Conservation (phyloP, 2,329 filamentous ascomycete species). For the Aspergillus quadricinctus region DNA sequence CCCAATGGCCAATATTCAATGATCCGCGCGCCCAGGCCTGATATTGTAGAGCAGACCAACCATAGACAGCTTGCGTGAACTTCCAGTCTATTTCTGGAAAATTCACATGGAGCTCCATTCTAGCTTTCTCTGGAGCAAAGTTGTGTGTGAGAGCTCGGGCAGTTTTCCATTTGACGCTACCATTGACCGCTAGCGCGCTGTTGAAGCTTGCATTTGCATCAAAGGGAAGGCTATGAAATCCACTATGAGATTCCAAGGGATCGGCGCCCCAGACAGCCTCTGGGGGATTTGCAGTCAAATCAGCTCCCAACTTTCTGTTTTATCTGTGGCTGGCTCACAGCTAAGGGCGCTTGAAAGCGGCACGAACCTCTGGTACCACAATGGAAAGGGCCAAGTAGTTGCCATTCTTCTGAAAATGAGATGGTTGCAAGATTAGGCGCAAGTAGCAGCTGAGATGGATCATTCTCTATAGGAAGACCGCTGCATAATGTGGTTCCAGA, state of each 20-base stretch:
- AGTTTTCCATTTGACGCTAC: slow-evolving; percentile 47
- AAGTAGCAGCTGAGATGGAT: slow-evolving; percentile 5
- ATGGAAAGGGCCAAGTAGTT: slow-evolving; percentile 55
- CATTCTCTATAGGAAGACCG: neutral
- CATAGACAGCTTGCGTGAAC: slow-evolving; percentile 51
- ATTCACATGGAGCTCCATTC: slow-evolving; percentile 40
- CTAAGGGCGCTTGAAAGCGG: neutral
- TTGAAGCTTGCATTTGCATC: slow-evolving; percentile 41
- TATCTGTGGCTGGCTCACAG: neutral
- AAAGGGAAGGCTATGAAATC: slow-evolving; percentile 47
- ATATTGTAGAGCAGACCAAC: slow-evolving; percentile 57
- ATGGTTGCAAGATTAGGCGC: slow-evolving; percentile 2
- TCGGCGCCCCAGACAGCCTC: slow-evolving; percentile 58
- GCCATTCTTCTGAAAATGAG: slow-evolving; percentile 38
- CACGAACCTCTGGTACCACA: slow-evolving; percentile 55
- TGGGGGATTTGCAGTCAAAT: slow-evolving; percentile 21
- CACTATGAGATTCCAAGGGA: slow-evolving; percentile 51
- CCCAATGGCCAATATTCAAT: slow-evolving; percentile 36
- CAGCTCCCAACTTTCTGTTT: neutral
- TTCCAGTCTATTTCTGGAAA: slow-evolving; percentile 53
- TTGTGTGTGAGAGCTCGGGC: slow-evolving; percentile 29
- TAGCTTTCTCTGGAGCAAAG: slow-evolving; percentile 23
- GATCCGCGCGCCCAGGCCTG: slow-evolving; percentile 55
- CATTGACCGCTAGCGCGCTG: slow-evolving; percentile 50
- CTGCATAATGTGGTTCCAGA: neutral